Evolutionary conservation across 495 filamentous ascomycete species (phyloP).

Genomic region (Neurospora africana): DNA sequence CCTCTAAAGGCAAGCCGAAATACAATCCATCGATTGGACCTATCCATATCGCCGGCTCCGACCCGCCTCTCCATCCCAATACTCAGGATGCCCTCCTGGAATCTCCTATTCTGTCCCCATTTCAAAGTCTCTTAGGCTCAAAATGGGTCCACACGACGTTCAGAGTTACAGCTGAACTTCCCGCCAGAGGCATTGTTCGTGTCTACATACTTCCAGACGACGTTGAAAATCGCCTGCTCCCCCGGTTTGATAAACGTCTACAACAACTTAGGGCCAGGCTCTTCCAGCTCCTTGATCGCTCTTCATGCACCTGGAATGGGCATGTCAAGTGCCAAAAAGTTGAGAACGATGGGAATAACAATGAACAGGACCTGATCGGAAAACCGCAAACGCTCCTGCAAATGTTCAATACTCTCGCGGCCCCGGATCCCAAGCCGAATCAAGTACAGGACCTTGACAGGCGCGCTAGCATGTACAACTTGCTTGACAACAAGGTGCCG

Average conservation of each 20-base stretch:
- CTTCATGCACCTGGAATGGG: conserved; percentile 47
- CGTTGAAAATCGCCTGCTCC: conserved; percentile 41
- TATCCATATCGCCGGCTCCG: not conserved
- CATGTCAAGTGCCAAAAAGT: not conserved
- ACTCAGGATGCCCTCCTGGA: conserved; percentile 26
- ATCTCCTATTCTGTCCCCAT: conserved; percentile 18
- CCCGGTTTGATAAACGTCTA: conserved; percentile 30
- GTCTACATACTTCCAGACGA: conserved; percentile 62
- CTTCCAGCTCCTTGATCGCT: conserved; percentile 47
- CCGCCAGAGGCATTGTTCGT: conserved; percentile 30
- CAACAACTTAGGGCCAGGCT: conserved; percentile 39
- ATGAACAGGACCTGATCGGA: conserved; percentile 29
- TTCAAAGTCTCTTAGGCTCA: conserved; percentile 16
- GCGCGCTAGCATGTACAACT: conserved; percentile 47
- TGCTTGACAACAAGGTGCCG: conserved; percentile 45
- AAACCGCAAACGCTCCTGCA: conserved; percentile 51
- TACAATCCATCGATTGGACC: not conserved
- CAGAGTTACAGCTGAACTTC: conserved; percentile 5
- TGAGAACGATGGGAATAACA: not conserved
- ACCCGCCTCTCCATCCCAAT: conserved; percentile 6
- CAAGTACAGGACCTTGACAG: conserved; percentile 44
- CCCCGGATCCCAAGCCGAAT: conserved; percentile 51
- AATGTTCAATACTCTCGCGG: conserved; percentile 75
- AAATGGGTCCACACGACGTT: conserved; percentile 37
- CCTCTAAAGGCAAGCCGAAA: not conserved